phyloP scores from a whole-genome alignment of 2,329 filamentous ascomycete species.

The Alternaria consortialis region DNA sequence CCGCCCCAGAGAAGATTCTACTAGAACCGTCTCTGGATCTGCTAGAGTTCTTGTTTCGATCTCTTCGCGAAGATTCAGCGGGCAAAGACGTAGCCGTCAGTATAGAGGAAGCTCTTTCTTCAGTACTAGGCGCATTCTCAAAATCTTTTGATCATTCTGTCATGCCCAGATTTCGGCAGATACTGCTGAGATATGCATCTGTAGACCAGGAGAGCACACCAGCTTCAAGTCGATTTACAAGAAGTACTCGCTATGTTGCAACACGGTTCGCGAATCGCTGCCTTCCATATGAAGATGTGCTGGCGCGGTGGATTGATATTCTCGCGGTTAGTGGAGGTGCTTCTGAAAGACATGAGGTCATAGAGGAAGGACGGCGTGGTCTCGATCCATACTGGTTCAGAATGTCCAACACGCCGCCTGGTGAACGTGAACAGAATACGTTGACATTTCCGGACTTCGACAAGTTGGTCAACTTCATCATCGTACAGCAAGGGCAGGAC shows the following conservation, averaged over 20 bases:
- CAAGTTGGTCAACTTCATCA: constrained; percentile 57
- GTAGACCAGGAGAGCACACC: constrained; percentile 23
- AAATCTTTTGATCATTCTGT: constrained; percentile 53
- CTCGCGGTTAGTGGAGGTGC: constrained; percentile 74
- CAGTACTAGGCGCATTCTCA: constrained; percentile 70
- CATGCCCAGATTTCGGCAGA: constrained; percentile 51
- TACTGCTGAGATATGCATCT: constrained; percentile 46
- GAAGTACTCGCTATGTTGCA: constrained; percentile 79
- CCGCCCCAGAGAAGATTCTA: constrained; percentile 67
- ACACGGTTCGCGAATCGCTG: constrained; percentile 92
- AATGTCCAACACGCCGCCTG: constrained; percentile 62
- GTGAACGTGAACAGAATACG: constrained; percentile 29
- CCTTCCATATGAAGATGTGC: constrained; percentile 78
- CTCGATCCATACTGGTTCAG: constrained; percentile 80
- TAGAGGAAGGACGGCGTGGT: constrained; percentile 89
- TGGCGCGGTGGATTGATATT: constrained; percentile 87
- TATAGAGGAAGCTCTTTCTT: constrained; percentile 88
- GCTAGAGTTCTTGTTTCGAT: constrained; percentile 82
- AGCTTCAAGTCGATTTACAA: constrained; percentile 53
- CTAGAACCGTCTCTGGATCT: constrained; percentile 62
- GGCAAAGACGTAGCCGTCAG: constrained; percentile 79
- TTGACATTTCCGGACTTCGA: constrained; percentile 55
- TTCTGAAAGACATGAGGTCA: constrained; percentile 79
- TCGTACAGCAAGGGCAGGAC: constrained; percentile 48
- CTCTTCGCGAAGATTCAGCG: constrained; percentile 80